Percentiles rank a stretch among this genome's conserved stretches.
These are phyloP conservation scores for Endocarpon pusillum DNA, from an alignment of 495 filamentous ascomycete species.

Conservation along the genomic window DNA sequence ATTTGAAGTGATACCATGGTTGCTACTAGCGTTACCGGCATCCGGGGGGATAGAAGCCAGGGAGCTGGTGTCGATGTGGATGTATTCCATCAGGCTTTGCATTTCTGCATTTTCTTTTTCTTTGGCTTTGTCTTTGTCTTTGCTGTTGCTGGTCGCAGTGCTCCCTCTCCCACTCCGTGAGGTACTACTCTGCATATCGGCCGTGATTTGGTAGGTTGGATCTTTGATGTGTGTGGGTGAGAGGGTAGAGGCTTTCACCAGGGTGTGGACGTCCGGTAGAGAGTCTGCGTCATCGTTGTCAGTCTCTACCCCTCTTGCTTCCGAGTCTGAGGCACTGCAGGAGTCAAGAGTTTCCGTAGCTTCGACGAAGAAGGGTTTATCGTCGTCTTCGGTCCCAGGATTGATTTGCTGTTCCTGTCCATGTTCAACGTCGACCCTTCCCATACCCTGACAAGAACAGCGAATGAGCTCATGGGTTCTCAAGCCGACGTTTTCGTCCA, in stretches of 20 bases:
- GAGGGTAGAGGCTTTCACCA: constrained; percentile 41
- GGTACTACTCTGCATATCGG: constrained; percentile 13
- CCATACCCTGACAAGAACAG: not conserved
- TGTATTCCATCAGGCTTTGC: not conserved
- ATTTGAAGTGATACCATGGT: too few species aligned
- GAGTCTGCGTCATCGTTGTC: constrained; percentile 25
- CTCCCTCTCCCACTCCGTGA: too few species aligned
- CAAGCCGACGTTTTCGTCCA: constrained; percentile 40
- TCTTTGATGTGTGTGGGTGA: constrained; percentile 47
- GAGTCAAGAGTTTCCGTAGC: too few species aligned
- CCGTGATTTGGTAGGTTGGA: constrained; percentile 33
- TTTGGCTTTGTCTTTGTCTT: constrained; percentile 1
- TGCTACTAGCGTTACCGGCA: too few species aligned
- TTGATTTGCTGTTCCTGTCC: too few species aligned
- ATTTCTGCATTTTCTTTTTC: constrained; percentile 2
- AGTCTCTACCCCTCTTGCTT: too few species aligned
- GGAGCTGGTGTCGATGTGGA: too few species aligned
- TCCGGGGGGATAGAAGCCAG: too few species aligned
- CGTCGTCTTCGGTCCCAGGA: too few species aligned
- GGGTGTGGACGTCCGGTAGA: constrained; percentile 20
- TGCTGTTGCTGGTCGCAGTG: not conserved
- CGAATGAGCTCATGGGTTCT: constrained; percentile 35
- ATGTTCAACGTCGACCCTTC: too few species aligned
- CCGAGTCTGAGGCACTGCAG: too few species aligned
- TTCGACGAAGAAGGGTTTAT: too few species aligned